These are phyloP conservation scores for Sphagnum magellanicum DNA, from an alignment of 228 moss, liverwort and hornwort species.

Conservation along the genomic window DNA sequence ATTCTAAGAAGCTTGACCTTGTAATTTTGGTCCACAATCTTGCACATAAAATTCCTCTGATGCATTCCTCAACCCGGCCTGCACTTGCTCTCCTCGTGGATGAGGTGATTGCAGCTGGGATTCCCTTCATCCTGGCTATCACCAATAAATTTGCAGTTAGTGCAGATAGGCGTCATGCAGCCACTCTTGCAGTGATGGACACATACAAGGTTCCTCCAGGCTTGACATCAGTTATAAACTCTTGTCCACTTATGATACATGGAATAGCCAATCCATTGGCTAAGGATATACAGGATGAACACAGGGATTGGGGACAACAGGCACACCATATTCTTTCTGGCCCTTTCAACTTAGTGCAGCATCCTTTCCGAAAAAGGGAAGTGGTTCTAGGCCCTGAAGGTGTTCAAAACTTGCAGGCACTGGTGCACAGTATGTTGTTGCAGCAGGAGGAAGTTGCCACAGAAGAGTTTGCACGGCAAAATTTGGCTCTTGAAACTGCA, in stretches of 20 bases:
- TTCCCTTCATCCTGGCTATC: constrained; percentile 83
- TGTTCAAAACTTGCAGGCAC: constrained; percentile 66
- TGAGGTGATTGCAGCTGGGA: constrained; percentile 65
- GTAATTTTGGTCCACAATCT: constrained; percentile 90
- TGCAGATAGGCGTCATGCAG: constrained; percentile 80
- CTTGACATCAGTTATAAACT: constrained; percentile 73
- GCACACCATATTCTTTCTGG: constrained; percentile 71
- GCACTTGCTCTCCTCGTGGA: constrained; percentile 78
- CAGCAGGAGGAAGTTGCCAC: constrained; percentile 68
- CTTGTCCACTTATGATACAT: constrained; percentile 81
- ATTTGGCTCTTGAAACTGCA: constrained; percentile 73
- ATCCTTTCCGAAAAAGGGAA: constrained; percentile 71
- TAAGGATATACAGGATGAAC: constrained; percentile 21
- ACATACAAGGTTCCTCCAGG: constrained; percentile 69
- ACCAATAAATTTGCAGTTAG: constrained; percentile 98
- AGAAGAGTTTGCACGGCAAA: constrained; percentile 84
- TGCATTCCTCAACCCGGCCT: constrained; percentile 53
- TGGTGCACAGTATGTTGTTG: constrained; percentile 69
- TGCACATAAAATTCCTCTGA: constrained; percentile 87
- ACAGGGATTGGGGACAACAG: constrained; percentile 50
- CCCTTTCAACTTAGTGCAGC: constrained; percentile 84
- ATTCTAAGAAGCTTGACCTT: constrained; percentile 80
- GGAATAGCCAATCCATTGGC: constrained; percentile 45
- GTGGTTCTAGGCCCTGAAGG: constrained; percentile 80
- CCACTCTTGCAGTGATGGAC: constrained; percentile 75